Evolutionary conservation across 2,329 filamentous ascomycete genomes (phyloP).

Genomic region (Trichoderma sp.): DNA sequence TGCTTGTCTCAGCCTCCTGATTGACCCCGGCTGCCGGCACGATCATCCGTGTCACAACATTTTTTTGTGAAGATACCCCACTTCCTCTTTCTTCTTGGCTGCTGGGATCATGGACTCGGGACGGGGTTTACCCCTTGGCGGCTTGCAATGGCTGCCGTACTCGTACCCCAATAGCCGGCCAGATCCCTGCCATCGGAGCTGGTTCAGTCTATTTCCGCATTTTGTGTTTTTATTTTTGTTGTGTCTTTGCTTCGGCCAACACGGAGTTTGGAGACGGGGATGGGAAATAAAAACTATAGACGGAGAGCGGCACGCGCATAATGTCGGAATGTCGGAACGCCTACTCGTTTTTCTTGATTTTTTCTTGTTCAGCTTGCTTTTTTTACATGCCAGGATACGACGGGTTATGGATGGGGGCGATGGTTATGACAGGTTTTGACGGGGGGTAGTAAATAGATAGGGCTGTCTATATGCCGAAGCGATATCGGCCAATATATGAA

Average conservation of each 20-base stretch:
- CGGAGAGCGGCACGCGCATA: not conserved
- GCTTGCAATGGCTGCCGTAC: not conserved
- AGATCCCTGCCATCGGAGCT: not conserved
- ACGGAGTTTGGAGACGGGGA: slow-evolving; percentile 16
- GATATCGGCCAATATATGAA: slow-evolving; percentile 7
- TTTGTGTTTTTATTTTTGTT: not conserved
- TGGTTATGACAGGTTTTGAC: not conserved
- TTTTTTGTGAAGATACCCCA: slow-evolving; percentile 14
- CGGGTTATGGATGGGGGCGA: not conserved
- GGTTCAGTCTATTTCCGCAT: not conserved
- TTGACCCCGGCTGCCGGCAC: not conserved
- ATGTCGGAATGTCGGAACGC: slow-evolving; percentile 11
- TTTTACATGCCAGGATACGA: not conserved
- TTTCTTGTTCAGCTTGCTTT: not conserved
- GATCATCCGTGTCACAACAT: not conserved
- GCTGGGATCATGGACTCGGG: slow-evolving; percentile 3
- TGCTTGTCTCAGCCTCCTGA: slow-evolving; percentile 4
- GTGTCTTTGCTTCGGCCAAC: not conserved
- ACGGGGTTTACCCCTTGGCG: not conserved
- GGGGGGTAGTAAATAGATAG: not conserved
- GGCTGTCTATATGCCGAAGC: not conserved
- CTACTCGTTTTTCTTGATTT: not conserved
- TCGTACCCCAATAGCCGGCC: not conserved
- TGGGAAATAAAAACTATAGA: not conserved
- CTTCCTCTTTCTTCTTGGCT: slow-evolving; percentile 9